Evolutionary conservation across 169 alveolate genomes (phyloP), one percentile per base, ranked within the genome.

Genomic region (Eimeria maxima): DNA sequence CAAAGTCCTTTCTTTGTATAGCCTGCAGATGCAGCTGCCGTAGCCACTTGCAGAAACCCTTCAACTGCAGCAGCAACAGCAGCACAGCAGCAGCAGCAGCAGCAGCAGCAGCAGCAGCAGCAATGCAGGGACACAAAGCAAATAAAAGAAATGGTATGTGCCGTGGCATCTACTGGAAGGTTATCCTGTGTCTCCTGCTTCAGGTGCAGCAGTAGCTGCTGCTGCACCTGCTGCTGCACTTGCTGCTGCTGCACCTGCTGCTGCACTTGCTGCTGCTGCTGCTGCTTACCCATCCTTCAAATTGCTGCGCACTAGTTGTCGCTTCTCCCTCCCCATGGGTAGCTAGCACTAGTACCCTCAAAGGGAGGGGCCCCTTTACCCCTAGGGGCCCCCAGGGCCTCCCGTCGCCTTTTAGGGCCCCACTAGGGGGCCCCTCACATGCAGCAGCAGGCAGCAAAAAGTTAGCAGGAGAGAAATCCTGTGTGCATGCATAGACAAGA

Each of bases 51-150:
- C 84, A 73, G 53, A n/a, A 73, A 42, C 84, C 47, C 8, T 33
- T 27, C 22, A 73, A 42, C 84, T 73, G 84, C 65, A 81, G 73
- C 65, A 45, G 71, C 90, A 50, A 16, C 29, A 50, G 73, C 45
- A 81, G 44, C 73, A n/a, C 74, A 83, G 74, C 69, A 83, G 73
- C 91, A n/a, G 8, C 4, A 29, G 92, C 33, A 29, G 57, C 78
- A 84, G 76, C 73, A 84, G 91, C 92, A 24, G 8, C 53, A 16
- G 92, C 92, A 53, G 92, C 92, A 84, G 92, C 78, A 84, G 76
- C 76, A 33, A 60, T 27, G 78, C 92, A n/a, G 78, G 42, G 33
- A 33, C 38, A 27, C 76, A 78, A 18, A 84, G 57, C 92, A 57
- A 27, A 53, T 33, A 84, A 50, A 55, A 84, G 29, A 53, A 57